Evolutionary conservation across 257 asterid genomes (phyloP).

Genomic region (Capsicum baccatum): DNA sequence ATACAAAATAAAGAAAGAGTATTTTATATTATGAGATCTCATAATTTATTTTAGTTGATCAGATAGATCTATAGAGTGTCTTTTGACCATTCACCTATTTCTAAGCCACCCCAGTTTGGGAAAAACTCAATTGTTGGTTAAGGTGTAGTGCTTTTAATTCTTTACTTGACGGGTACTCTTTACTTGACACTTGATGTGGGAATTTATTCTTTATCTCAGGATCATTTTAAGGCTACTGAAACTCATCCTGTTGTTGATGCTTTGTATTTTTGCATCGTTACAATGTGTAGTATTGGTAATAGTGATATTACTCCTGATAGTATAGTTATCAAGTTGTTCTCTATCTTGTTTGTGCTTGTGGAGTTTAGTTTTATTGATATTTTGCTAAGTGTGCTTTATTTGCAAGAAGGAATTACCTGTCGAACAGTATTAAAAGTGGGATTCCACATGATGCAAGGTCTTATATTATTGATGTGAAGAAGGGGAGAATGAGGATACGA

Average conservation of each 20-base stretch:
- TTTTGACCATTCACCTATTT: conserved; percentile 34
- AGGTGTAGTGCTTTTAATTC: conserved; percentile 65
- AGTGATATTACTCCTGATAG: conserved; percentile 92
- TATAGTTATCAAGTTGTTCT: conserved; percentile 67
- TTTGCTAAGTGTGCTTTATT: conserved; percentile 84
- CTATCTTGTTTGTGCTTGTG: conserved; percentile 84
- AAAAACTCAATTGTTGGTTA: conserved; percentile 63
- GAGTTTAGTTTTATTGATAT: conserved; percentile 94
- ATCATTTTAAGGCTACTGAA: conserved; percentile 61
- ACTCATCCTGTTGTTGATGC: conserved; percentile 95
- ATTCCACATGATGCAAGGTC: conserved; percentile 63
- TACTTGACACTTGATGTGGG: conserved; percentile 58
- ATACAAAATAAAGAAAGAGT: too few relatives aligned
- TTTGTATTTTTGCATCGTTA: conserved; percentile 83
- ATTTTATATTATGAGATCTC: too few relatives aligned
- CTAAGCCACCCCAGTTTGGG: conserved; percentile 61
- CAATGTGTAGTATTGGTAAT: conserved; percentile 97
- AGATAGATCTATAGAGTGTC: too few relatives aligned
- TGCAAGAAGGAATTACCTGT: conserved; percentile 79
- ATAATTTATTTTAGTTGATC: too few relatives aligned
- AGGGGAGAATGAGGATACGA: conserved; percentile 96
- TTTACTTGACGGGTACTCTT: conserved; percentile 50
- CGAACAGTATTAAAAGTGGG: conserved; percentile 65
- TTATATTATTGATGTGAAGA: conserved; percentile 83
- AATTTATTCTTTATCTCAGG: conserved; percentile 63